Evolutionary conservation across 495 filamentous ascomycete species (phyloP), one percentile per base, ranked within the genome.

Genomic region (Cercophora samala): DNA sequence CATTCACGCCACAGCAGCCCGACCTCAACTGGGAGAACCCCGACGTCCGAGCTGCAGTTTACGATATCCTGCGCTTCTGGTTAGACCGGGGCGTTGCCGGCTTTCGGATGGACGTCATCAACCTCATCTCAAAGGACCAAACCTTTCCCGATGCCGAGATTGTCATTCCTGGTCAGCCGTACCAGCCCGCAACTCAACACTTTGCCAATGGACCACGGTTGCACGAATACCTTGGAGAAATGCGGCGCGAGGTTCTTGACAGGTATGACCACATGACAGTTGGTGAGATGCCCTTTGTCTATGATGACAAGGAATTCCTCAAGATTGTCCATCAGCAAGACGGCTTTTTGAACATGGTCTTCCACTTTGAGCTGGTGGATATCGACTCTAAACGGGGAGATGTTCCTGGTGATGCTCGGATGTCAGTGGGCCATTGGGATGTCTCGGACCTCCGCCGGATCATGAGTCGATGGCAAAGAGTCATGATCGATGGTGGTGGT

Each of bases 11-110:
- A 5, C 81, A 87, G 59, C 88, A 91, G 67, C 89, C 90, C 0
- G 90, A 93, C 70, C 82, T 92, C 6, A 92, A 93, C 78, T 92
- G 89, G 89, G 88, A 92, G 68, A 85, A 87, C 24, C 81, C 81
- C 6, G 83, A 79, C 4, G 83, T 86, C 5, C 81, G 88, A 5
- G 75, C 87, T 65, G 89, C 89, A 1, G 88, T 92, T 23, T 87
- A 90, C 63, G 81, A 86, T 37, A 84, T 77, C 15, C 87, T 92
- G 81, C 79, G 83, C 5, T 93, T 91, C 77, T 92, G 90, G 90
- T 82, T 93, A 0, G 78, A 90, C 65, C 86, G 83, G 58, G 87
- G 86, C 0, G 83, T 86, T 4, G 84, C 89, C 65, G 90, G 90
- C 2, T 91, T 92, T 79, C 82, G 90, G 8, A 84, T 91, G 75